These are phyloP conservation scores for Trichoderma orchidacearum DNA, from an alignment of 495 filamentous ascomycete genomes.

Conservation along the genomic window DNA sequence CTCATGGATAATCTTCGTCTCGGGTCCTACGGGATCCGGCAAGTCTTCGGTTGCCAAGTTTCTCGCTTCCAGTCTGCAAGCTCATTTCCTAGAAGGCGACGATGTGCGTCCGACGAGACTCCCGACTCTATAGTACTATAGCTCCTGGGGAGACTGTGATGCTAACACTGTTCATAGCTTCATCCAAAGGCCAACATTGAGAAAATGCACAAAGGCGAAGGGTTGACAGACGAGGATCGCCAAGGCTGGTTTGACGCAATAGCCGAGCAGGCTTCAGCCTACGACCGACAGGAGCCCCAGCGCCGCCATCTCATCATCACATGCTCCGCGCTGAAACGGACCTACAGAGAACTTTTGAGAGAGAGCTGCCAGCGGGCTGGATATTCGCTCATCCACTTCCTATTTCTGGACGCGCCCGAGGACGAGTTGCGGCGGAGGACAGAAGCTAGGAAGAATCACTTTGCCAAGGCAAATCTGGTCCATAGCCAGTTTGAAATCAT, in stretches of 20 bases:
- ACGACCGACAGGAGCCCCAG: neutral
- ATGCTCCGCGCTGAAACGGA: neutral
- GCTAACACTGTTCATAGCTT: neutral
- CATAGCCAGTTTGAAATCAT: neutral
- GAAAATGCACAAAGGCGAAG: neutral
- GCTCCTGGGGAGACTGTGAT: neutral
- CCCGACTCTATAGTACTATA: neutral
- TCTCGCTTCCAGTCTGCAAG: neutral
- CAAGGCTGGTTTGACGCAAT: neutral
- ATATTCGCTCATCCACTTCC: neutral
- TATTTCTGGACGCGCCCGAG: neutral
- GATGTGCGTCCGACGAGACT: neutral
- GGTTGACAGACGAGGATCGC: neutral
- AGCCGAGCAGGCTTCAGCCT: neutral
- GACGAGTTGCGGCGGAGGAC: neutral
- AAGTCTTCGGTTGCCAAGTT: neutral
- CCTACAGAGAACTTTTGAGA: neutral
- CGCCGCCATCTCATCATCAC: neutral
- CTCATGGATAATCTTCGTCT: neutral
- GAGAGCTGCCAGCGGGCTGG: neutral
- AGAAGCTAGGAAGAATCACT: neutral
- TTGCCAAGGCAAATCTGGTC: neutral
- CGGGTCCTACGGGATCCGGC: neutral
- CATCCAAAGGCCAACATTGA: neutral
- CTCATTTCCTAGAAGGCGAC: neutral